A percentile compares a stretch with the other conserved stretches of the same genome.
Evolutionary conservation across 2,329 filamentous ascomycete genomes (phyloP).

Genomic region (Drechslera avenae): DNA sequence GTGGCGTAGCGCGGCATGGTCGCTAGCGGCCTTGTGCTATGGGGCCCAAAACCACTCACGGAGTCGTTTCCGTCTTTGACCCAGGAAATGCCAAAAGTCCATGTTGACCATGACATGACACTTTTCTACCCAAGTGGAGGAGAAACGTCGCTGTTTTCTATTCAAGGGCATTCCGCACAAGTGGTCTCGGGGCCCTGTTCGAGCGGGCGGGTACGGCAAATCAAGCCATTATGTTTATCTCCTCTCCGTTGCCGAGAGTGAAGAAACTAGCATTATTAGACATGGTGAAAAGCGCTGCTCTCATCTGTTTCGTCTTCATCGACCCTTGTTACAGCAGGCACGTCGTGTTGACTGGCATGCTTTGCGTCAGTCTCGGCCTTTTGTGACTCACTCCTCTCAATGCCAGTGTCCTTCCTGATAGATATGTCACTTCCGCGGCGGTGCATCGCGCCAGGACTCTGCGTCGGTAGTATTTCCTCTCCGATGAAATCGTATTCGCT

Average conservation of each 20-base stretch:
- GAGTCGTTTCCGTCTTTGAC: background rate
- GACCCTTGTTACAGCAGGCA: slow-evolving; percentile 11
- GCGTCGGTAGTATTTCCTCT: background rate
- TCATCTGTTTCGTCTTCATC: slow-evolving; percentile 18
- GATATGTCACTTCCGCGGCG: slow-evolving; percentile 23
- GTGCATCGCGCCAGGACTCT: slow-evolving; percentile 2
- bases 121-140: too few species aligned
- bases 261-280: slow-evolving; percentile 4
- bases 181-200: too few species aligned
- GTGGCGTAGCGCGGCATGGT: background rate
- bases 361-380: slow-evolving; percentile 5
- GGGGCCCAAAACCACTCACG: background rate
- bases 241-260: too few species aligned
- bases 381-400: slow-evolving; percentile 15
- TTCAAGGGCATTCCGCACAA: too few species aligned
- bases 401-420: slow-evolving; percentile 30
- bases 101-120: background rate
- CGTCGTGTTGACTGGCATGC: slow-evolving; percentile 13
- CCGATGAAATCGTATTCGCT: slow-evolving; percentile 23
- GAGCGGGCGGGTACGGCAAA: too few species aligned
- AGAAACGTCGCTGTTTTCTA: too few species aligned
- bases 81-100: background rate
- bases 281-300: slow-evolving; percentile 21
- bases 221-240: too few species aligned
- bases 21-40: slow-evolving; percentile 1